phyloP scores from a whole-genome alignment of 2,329 filamentous ascomycete genomes.

The Fusarium subglutinans region DNA sequence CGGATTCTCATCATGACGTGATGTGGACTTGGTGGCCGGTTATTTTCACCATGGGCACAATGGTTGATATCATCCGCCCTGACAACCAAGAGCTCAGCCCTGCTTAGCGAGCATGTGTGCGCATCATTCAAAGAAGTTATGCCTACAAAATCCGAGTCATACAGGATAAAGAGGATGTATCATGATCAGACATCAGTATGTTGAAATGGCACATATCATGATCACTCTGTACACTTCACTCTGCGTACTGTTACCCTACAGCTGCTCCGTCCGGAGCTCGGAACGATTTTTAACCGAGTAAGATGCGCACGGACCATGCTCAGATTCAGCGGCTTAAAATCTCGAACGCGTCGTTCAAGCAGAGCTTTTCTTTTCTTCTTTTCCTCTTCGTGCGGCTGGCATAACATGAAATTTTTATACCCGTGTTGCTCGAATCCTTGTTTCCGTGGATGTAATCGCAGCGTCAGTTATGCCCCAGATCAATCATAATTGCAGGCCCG shows the following conservation, averaged over 20 bases:
- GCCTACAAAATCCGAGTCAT: neutral
- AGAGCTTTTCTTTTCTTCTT: constrained; percentile 58
- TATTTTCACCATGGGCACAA: neutral
- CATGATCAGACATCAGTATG: neutral
- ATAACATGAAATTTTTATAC: constrained; percentile 73
- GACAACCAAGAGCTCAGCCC: neutral
- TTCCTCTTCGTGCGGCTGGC: constrained; percentile 82
- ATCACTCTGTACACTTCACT: neutral
- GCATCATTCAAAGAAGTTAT: neutral
- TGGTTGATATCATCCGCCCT: neutral
- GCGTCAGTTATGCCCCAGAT: constrained; percentile 86
- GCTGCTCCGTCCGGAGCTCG: neutral
- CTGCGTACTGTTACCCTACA: constrained; percentile 10
- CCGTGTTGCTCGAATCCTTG: constrained; percentile 81
- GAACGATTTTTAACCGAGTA: constrained; percentile 5
- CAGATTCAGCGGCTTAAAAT: constrained; percentile 41
- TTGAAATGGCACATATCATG: neutral
- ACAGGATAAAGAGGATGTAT: neutral
- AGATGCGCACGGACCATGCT: constrained; percentile 5
- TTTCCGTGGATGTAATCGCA: constrained; percentile 62
- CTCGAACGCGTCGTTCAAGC: constrained; percentile 33
- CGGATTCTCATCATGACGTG: neutral
- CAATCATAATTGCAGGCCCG: constrained; percentile 79
- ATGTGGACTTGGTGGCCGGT: no score
- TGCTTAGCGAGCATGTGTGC: neutral